phyloP scores from a whole-genome alignment of 148 eudicot species.

The Rhododendron ovatum region DNA sequence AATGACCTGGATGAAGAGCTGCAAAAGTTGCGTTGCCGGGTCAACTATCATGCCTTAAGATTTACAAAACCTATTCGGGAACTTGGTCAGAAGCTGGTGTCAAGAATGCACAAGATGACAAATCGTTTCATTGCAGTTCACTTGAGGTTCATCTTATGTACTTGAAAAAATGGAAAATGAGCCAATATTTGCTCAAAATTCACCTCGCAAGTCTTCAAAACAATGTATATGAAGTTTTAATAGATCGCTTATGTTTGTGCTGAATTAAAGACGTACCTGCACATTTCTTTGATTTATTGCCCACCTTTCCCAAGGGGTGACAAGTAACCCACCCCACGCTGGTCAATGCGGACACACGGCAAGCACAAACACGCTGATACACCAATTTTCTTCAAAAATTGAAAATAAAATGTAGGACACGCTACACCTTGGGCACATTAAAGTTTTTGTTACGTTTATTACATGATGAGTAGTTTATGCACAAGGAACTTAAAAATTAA shows the following conservation, averaged over 20 bases:
- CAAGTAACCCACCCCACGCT: neutral
- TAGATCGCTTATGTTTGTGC: neutral
- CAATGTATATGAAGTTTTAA: neutral
- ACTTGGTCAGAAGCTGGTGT: conserved; percentile 66
- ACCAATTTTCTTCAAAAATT: neutral
- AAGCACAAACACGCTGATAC: neutral
- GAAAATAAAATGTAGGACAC: neutral
- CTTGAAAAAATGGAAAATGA: neutral
- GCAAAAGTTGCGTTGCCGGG: conserved; percentile 93
- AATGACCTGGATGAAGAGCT: conserved; percentile 78
- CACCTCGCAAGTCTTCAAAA: neutral
- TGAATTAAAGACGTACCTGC: neutral
- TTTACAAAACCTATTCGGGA: conserved; percentile 78
- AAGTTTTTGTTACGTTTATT: neutral
- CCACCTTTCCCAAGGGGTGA: neutral
- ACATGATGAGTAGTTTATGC: neutral
- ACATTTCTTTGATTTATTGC: too few relatives aligned
- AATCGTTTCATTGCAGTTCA: conserved; percentile 83
- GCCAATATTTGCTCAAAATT: neutral
- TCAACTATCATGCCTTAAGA: conserved; percentile 78
- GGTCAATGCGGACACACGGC: neutral
- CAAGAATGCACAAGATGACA: conserved; percentile 67
- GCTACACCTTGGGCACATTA: neutral
- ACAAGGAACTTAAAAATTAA: neutral
- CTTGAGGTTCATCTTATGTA: conserved; percentile 57